phyloP scores from a whole-genome alignment of 2,329 filamentous ascomycete species.

The Penicillium sp. region DNA sequence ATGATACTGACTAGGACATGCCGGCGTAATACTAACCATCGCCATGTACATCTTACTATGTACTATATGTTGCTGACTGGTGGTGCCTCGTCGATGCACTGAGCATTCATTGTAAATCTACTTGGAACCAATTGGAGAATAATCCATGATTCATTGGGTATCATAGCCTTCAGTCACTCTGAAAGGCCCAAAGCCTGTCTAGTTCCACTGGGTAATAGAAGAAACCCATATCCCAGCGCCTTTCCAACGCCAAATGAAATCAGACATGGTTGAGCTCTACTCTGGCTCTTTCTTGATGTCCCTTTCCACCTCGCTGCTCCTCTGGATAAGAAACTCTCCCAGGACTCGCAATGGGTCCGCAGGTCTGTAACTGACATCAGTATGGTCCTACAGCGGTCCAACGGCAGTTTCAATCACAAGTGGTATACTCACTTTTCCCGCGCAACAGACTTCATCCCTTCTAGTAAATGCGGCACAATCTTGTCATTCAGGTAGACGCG shows the following conservation, averaged over 20 bases:
- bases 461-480: conserved; percentile 61
- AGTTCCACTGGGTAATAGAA: background rate
- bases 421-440: conserved; percentile 59
- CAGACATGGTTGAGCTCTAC: background rate
- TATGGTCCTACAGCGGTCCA: no score
- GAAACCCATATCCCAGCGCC: background rate
- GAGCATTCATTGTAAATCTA: no score
- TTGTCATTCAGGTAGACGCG: conserved; percentile 67
- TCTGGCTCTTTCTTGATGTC: conserved; percentile 21
- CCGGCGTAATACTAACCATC: no score
- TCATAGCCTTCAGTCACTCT: no score
- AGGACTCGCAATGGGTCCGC: conserved; percentile 62
- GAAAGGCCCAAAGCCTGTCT: no score
- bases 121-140: no score
- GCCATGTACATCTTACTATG: no score
- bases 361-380: conserved; percentile 45
- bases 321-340: conserved; percentile 64
- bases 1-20: no score
- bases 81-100: no score
- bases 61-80: no score
- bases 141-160: no score
- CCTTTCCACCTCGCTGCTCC: conserved; percentile 59
- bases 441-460: conserved; percentile 68
- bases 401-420: no score
- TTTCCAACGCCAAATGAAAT: background rate